phyloP scores from a whole-genome alignment of 2,329 filamentous ascomycete species.

The Aspergillus fumigatiaffinis region DNA sequence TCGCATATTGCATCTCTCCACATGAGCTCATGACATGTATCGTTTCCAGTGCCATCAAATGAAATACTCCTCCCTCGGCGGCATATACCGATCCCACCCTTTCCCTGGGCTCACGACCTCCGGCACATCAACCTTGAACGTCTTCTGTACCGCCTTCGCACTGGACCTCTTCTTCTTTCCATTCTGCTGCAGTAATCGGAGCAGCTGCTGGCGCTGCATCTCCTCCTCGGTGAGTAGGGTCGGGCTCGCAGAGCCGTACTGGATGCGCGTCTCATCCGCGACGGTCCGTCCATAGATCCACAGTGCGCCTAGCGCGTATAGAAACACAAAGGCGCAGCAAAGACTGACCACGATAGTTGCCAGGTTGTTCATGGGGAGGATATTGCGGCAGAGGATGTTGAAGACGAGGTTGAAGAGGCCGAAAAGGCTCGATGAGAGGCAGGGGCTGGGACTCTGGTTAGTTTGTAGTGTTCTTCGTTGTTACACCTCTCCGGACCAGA shows the following conservation, averaged over 20 bases:
- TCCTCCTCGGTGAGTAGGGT: constrained; percentile 34
- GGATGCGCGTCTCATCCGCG: constrained; percentile 5
- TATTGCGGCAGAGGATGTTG: constrained; percentile 27
- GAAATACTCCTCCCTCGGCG: constrained; percentile 4
- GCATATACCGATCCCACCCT: constrained; percentile 20
- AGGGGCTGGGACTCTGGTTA: constrained; percentile 15
- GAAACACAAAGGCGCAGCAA: constrained; percentile 23
- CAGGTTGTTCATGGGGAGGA: constrained; percentile 24
- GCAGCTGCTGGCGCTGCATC: constrained; percentile 37
- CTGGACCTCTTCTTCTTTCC: constrained; percentile 17
- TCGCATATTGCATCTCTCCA: not conserved
- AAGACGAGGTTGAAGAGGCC: constrained; percentile 32
- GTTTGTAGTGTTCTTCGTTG: not conserved
- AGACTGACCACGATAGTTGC: constrained; percentile 26
- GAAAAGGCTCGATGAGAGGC: constrained; percentile 25
- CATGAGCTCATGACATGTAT: not conserved
- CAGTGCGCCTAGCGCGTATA: constrained; percentile 25
- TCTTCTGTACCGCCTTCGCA: constrained; percentile 19
- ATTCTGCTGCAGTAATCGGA: constrained; percentile 31
- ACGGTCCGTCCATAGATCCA: constrained; percentile 21
- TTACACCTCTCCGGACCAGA: not conserved
- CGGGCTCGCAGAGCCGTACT: constrained; percentile 8
- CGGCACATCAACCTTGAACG: constrained; percentile 26
- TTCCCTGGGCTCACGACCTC: constrained; percentile 16
- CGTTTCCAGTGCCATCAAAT: not conserved